Evolutionary conservation across 371 early-diverging fungal genomes (phyloP), one percentile per base, ranked within the genome.

Genomic region (Ordospora pajunii): DNA sequence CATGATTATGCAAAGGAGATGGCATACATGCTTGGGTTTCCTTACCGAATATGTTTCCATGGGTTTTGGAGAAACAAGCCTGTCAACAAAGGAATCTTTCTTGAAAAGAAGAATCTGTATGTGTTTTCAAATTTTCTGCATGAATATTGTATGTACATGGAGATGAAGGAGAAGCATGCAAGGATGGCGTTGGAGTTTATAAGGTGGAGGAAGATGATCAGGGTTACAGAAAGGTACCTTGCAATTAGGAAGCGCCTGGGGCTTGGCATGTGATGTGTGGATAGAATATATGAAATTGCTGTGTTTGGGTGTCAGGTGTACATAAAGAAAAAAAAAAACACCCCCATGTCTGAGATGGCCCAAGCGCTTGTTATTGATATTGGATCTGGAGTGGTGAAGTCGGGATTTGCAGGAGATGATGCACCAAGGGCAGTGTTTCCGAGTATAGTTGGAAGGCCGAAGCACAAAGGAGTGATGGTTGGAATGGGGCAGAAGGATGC

Each of bases 311-410:
- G 32, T 32, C 21, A 17, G 43, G 44, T 27, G 42, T 65, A 48
- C 49, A 65, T 49, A 52, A 69, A 69, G 51, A 69, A 69, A 69
- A 63, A 69, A 40, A 49, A 51, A 51, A 53, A 40, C 77, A 69
- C 72, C 54, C 48, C 27, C 23, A 75, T 80, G 78, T 65, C 75
- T 68, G 78, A 82, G 21, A 77, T 78, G 74, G 54, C 49, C 64
- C 70, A 67, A 70, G 79, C 85, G 75, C 64, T 87, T 74, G 88
- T 94, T 83, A 91, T 95, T 86, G 93, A 96, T 88, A 97, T 97
- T 88, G 99, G 99, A 83, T 95, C 96, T 86, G 98, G 99, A 86
- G 94, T 97, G 93, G 96, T 97, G 89, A 99, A 97, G 89, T 96
- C 97, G 87, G 98, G 98, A 84, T 97, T 97, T 86, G 96, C 96